phyloP scores from a whole-genome alignment of 805 yeast species.

The Kodamaea restingae region DNA sequence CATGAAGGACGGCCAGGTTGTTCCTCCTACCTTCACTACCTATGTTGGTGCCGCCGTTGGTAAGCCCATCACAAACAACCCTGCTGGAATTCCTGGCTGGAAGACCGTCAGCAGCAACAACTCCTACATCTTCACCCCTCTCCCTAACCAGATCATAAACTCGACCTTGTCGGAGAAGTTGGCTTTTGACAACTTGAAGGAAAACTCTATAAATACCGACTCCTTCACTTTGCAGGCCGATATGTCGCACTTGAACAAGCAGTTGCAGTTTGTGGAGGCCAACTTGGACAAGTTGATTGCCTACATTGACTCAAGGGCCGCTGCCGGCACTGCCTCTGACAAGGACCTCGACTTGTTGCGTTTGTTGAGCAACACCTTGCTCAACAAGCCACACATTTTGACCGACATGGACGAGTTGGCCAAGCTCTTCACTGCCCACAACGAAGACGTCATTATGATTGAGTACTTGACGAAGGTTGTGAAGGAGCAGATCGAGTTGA shows the following conservation, averaged over 20 bases:
- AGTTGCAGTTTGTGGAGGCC: conserved; percentile 42
- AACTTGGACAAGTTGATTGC: conserved; percentile 48
- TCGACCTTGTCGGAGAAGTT: conserved; percentile 51
- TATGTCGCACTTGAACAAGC: conserved; percentile 42
- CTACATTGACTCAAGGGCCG: conserved; percentile 41
- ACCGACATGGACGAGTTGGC: conserved; percentile 50
- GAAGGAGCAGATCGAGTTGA: conserved; percentile 77
- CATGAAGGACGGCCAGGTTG: conserved; percentile 41
- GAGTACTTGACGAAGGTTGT: conserved; percentile 80
- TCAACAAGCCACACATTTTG: conserved; percentile 47
- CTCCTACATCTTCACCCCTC: conserved; percentile 68
- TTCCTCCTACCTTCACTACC: conserved; percentile 57
- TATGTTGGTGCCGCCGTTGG: conserved; percentile 78
- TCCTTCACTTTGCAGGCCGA: conserved; percentile 27
- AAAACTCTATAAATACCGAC: conserved; percentile 27
- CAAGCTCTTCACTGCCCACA: conserved; percentile 61
- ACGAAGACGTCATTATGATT: conserved; percentile 77
- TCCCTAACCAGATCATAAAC: conserved; percentile 61
- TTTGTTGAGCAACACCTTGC: conserved; percentile 54
- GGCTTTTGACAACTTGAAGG: conserved; percentile 46
- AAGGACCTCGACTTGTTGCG: conserved; percentile 62
- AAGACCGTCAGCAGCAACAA: conserved; percentile 28
- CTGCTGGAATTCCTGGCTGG: conserved; percentile 35
- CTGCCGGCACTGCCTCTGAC: conserved; percentile 32
- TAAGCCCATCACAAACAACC: conserved; percentile 34